Conservation (phyloP, 108 stramenopile genomes). For the Stephanodiscus minutulus region DNA sequence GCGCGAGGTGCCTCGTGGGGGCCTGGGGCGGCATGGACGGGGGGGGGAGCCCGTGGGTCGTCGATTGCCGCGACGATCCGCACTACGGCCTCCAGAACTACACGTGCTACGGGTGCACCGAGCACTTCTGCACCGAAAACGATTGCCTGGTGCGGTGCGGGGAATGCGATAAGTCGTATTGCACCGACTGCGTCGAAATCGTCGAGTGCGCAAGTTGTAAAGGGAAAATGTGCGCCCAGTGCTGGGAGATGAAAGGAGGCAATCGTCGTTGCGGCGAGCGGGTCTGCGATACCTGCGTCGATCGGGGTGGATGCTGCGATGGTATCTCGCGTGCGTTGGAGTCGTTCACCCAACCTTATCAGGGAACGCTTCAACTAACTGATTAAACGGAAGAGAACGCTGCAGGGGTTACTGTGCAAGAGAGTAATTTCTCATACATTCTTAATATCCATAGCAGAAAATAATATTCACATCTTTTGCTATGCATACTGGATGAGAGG, state of each 20-base stretch:
- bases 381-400: no score
- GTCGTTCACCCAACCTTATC: no score
- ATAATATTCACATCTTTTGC: no score
- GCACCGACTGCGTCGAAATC: neutral
- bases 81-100: neutral
- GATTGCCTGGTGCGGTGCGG: neutral
- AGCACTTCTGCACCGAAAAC: neutral
- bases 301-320: no score
- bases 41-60: neutral
- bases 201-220: neutral
- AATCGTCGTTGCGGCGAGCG: neutral
- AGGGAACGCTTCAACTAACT: no score
- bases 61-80: neutral
- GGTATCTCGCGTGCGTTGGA: no score
- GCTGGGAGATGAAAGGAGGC: neutral
- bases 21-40: neutral
- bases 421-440: no score
- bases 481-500: no score
- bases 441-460: no score
- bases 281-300: neutral
- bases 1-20: neutral
- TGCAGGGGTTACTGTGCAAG: no score
- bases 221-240: neutral
- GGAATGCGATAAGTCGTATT: constrained; percentile 4
- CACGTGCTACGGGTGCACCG: neutral